Base-by-base conservation (phyloP, 164 flowering plant species). In the Vitis rupestris region DNA sequence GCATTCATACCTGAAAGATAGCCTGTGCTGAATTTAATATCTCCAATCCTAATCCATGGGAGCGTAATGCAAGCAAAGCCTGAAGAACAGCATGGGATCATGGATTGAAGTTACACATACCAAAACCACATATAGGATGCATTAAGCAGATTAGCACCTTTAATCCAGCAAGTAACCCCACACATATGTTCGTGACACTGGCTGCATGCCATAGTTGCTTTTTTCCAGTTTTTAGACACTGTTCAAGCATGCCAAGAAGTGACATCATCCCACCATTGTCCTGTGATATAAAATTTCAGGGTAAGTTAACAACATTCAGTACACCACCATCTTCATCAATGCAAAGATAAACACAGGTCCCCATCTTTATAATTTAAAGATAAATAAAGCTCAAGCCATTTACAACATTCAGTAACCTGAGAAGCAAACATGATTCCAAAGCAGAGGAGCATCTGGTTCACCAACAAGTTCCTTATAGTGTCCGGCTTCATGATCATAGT, bases 401-500 rank as follows among this genome's bases (percentile, higher is more conserved):
- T 16, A 47, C 54, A 0, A 61, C 31, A 53, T n/a, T 69, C 68
- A 75, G 66, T 19, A 70, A 91, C 99, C 90, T 91, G 90, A 78
- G 86, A 78, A 62, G 99, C 96, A 86, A 95, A 93, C 69, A 91
- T 81, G 60, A 80, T 74, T 54, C 98, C 98, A 70, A 91, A 90
- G 81, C 92, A 90, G 19, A 89, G 87, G 17, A 95, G 91, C 98
- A 83, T 93, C 81, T 95, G 97, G 79, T 95, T 95, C 71, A 93
- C 97, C 82, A 91, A 68, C 74, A 87, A 85, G 82, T 90, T 93
- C 79, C 85, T 84, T 64, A 86, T 73, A 49, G 92, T 83, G 82
- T 89, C 99, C 62, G 99, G 97, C 99, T 95, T 78, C 88, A 91
- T 37, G 60, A 64, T 59, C n/a, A 76, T 70, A 58, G 4, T 14